These are phyloP conservation scores for Eucalyptus sp. DNA, from an alignment of 345 rosid species.

Conservation along the genomic window DNA sequence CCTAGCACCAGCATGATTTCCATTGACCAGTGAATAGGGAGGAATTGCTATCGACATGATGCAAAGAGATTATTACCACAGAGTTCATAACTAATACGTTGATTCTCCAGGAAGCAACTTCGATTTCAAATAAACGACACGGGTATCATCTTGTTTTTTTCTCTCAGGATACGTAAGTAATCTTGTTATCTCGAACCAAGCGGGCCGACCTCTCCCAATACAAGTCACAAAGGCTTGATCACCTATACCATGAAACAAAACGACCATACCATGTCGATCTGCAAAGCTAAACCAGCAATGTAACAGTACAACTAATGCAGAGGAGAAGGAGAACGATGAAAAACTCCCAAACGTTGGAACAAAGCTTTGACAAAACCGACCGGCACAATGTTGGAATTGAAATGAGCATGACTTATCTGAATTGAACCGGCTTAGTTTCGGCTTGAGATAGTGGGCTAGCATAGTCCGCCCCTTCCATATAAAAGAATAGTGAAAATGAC, in stretches of 20 bases:
- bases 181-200: background rate
- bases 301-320: background rate
- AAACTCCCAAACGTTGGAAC: background rate
- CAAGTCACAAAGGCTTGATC: background rate
- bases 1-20: background rate
- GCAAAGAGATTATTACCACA: background rate
- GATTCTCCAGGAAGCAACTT: background rate
- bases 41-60: background rate
- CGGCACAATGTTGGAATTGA: background rate
- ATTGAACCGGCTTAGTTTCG: background rate
- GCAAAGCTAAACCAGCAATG: background rate
- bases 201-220: background rate
- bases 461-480: background rate
- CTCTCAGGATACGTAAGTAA: background rate
- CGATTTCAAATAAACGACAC: background rate
- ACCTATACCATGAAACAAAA: background rate
- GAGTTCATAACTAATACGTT: background rate
- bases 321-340: background rate
- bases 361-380: background rate
- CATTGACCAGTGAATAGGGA: background rate
- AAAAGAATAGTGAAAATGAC: too few relatives aligned
- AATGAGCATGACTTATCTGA: rapidly evolving
- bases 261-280: background rate
- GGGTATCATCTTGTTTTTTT: background rate
- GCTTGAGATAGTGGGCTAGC: background rate